Conservation (phyloP, 192 early-diverging fungal species). For the Mortierella alpina region DNA sequence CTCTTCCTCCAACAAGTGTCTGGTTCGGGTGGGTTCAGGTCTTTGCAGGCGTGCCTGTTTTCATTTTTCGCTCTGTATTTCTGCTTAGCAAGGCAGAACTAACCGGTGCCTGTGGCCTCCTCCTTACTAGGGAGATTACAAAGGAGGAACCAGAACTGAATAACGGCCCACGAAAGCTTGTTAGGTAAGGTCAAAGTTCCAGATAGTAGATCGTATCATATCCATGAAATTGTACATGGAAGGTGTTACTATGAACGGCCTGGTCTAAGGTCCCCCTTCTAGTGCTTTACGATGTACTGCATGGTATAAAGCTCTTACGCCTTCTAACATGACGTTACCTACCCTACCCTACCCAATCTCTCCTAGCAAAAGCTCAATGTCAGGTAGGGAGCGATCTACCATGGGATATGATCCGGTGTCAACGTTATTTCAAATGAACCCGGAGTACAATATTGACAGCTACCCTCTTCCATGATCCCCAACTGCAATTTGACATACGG, state of each 20-base stretch:
- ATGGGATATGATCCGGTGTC: background rate
- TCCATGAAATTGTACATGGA: background rate
- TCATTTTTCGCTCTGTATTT: background rate
- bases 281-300: background rate
- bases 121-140: constrained; percentile 19
- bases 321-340: background rate
- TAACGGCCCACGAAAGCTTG: constrained; percentile 10
- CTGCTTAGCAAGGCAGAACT: background rate
- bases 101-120: background rate
- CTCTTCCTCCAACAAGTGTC: constrained; percentile 48
- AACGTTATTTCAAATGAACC: background rate
- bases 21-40: constrained; percentile 53
- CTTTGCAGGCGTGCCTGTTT: background rate
- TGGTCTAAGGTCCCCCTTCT: background rate
- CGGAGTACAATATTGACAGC: background rate
- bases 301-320: background rate
- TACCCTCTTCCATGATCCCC: constrained; percentile 8
- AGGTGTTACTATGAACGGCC: background rate
- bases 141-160: constrained; percentile 43
- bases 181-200: constrained; percentile 7
- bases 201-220: background rate
- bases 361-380: constrained; percentile 21
- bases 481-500: too few relatives aligned
- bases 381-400: constrained; percentile 1
- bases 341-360: background rate